Conservation (phyloP, 2,329 filamentous ascomycete genomes). For the Ceratocystis lukuohia region DNA sequence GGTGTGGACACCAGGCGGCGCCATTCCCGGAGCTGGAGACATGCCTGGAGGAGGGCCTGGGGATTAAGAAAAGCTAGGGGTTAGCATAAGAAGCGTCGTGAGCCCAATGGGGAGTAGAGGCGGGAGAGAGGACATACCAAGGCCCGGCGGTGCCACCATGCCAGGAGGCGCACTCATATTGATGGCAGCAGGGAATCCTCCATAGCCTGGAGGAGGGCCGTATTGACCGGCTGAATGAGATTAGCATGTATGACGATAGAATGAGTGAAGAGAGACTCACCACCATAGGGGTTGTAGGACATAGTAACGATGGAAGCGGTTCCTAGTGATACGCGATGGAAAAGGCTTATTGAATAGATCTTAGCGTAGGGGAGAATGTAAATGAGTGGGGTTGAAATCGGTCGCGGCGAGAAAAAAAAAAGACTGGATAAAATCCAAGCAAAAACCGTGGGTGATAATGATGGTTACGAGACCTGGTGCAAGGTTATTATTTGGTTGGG, state of each 20-base stretch:
- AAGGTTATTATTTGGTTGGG: background rate
- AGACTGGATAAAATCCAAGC: background rate
- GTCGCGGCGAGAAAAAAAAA: background rate
- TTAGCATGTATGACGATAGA: conserved; percentile 1
- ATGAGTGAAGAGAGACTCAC: conserved; percentile 26
- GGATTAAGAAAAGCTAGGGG: conserved; percentile 16
- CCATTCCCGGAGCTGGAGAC: conserved; percentile 67
- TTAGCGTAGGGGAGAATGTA: background rate
- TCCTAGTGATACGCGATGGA: background rate
- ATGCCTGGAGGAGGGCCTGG: conserved; percentile 66
- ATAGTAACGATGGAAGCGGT: conserved; percentile 26
- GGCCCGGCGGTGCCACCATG: conserved; percentile 66
- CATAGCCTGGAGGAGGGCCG: conserved; percentile 54
- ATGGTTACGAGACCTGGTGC: background rate
- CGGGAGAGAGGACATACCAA: conserved; percentile 46
- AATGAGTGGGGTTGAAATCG: background rate
- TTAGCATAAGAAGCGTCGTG: background rate
- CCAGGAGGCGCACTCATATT: conserved; percentile 39
- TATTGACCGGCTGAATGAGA: background rate
- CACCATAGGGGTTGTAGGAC: conserved; percentile 50
- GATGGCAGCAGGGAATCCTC: conserved; percentile 51
- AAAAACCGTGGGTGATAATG: background rate
- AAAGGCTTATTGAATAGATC: background rate
- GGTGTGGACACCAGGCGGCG: conserved; percentile 64
- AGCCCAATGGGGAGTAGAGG: conserved; percentile 7